phyloP scores from a whole-genome alignment of 2,329 filamentous ascomycete genomes.

The Phymatotrichopsis omnivora region DNA sequence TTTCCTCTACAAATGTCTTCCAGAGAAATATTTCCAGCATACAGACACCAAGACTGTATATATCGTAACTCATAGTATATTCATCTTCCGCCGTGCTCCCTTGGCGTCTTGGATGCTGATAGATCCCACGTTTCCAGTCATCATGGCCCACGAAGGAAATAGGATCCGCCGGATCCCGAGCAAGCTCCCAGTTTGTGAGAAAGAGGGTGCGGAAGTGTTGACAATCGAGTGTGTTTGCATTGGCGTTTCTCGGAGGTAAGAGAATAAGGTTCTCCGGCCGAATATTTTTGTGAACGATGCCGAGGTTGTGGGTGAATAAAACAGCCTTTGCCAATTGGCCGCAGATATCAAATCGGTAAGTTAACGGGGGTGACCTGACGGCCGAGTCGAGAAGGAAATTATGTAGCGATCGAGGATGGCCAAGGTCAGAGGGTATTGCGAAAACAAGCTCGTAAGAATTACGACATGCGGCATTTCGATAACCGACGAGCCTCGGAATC shows the following conservation, averaged over 20 bases:
- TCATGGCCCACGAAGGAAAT: neutral
- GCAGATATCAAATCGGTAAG: no score
- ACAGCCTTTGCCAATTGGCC: constrained; percentile 32
- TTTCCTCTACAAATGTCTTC: constrained; percentile 5
- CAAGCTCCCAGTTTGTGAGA: constrained; percentile 4
- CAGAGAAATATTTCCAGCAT: constrained; percentile 7
- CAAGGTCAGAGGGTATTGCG: no score
- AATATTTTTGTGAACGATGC: neutral
- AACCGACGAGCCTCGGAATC: no score
- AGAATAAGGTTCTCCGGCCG: neutral
- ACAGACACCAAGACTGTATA: constrained; percentile 7
- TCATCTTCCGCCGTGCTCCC: neutral
- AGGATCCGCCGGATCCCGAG: neutral
- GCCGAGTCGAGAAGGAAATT: no score
- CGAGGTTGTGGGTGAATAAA: constrained; percentile 14
- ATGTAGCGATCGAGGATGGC: no score
- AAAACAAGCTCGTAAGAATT: no score
- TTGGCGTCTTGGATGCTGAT: constrained; percentile 5
- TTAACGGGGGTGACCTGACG: no score
- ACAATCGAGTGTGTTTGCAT: neutral
- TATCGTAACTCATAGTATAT: constrained; percentile 8
- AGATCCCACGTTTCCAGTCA: constrained; percentile 9
- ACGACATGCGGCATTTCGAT: no score
- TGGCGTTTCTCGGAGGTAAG: neutral
- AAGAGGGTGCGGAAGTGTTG: neutral